Evolutionary conservation across 2,329 filamentous ascomycete genomes (phyloP), one percentile per base, ranked within the genome.

Genomic region (Bertia moriformis): DNA sequence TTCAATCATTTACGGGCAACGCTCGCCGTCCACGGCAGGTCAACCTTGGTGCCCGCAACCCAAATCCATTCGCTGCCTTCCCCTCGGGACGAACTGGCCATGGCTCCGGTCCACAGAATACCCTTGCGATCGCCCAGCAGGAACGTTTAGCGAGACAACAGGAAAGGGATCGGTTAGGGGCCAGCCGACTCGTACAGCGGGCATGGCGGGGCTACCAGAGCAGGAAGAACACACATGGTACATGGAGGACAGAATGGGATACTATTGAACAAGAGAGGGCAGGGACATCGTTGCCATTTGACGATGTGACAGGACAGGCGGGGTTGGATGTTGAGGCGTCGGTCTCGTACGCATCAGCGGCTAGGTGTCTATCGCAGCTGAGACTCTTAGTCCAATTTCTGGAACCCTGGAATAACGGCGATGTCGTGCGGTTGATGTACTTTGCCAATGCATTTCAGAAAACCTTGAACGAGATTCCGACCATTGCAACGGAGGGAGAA

Each of bases 11-110:
- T 63, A 91, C 84, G 18, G 91, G 91, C 49, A 84, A 65, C 60
- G 84, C 86, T 50, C 79, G 85, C 52, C 83, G 84, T 48, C 80
- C 82, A 44, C 80, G 91, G 47, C 88, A 95, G 57, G 86, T 96
- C 55, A 95, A 96, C 60, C 78, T 98, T 44, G 91, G 86, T 47
- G 91, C 87, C 45, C 81, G 88, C 49, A 75, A 74, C 46, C 66
- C 67, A 38, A 93, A 94, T 52, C 85, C 87, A 3, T 93, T 91
- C 57, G 78, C 71, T 43, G 73, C 73, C 47, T 68, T 69, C 20
- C 64, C 67, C 32, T 74, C 24, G 10, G 24, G 24, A n/a, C 24
- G 24, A 29, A 10, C 24, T 29, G 12, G 12, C 7, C 58, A 60
- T 42, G 69, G 69, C 14, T 67, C 74, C 1, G 79, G 77, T 14